Conservation (phyloP, 371 early-diverging fungal species). For the Neoconidiobolus thromboides region DNA sequence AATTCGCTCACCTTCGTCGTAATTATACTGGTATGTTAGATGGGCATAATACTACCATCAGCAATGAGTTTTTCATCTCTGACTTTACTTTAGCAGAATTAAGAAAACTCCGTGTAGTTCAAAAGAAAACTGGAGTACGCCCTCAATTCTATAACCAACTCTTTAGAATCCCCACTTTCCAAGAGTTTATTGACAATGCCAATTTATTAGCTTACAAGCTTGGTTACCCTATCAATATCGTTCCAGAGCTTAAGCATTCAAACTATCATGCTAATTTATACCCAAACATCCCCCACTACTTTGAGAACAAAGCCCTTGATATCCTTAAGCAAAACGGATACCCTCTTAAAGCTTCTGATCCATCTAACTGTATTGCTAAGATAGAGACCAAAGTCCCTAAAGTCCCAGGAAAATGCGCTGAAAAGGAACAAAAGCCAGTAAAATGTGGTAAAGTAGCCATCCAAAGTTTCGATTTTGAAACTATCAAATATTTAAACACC, state of each 20-base stretch:
- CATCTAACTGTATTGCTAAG: neutral
- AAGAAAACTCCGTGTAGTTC: slow-evolving; percentile 11
- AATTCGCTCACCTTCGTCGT: slow-evolving; percentile 12
- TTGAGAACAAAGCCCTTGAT: slow-evolving; percentile 18
- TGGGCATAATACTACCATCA: slow-evolving; percentile 5
- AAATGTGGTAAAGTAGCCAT: slow-evolving; percentile 11
- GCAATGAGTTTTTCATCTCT: slow-evolving; percentile 18
- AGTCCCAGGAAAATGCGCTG: neutral
- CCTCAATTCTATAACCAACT: slow-evolving; percentile 16
- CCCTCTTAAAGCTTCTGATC: slow-evolving; percentile 1
- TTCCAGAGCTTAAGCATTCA: slow-evolving; percentile 20
- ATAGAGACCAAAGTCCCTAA: neutral
- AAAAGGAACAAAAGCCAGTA: neutral
- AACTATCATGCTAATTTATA: neutral
- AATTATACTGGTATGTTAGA: slow-evolving; percentile 11
- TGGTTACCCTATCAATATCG: slow-evolving; percentile 16
- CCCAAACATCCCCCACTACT: slow-evolving; percentile 9
- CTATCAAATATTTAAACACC: slow-evolving; percentile 13
- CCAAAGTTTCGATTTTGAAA: slow-evolving; percentile 20
- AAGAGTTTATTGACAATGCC: slow-evolving; percentile 16
- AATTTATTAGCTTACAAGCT: slow-evolving; percentile 11
- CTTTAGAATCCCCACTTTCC: slow-evolving; percentile 18
- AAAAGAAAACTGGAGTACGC: slow-evolving; percentile 12
- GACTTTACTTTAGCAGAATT: slow-evolving; percentile 20
- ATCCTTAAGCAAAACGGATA: slow-evolving; percentile 16